Conservation (phyloP, 768 basidiomycete species). For the Obba rivulosa region DNA sequence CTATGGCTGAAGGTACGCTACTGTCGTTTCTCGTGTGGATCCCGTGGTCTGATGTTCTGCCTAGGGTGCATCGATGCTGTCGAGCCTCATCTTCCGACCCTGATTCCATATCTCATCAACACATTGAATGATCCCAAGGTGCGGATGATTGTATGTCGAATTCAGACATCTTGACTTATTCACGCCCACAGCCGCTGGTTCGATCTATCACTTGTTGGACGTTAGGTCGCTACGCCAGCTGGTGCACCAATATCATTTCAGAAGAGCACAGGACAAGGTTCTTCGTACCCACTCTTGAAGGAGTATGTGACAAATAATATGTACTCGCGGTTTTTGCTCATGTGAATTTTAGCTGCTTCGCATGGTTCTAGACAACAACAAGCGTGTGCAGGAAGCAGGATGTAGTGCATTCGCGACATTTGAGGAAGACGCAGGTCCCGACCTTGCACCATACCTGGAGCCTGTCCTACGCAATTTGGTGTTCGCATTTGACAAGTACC, state of each 20-base stretch:
- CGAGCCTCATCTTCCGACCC: slow-evolving; percentile 88
- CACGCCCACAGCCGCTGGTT: slow-evolving; percentile 70
- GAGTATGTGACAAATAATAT: slow-evolving; percentile 46
- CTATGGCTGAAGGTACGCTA: slow-evolving; percentile 91
- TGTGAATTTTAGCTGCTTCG: slow-evolving; percentile 71
- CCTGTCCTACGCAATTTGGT: slow-evolving; percentile 94
- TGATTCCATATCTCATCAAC: slow-evolving; percentile 89
- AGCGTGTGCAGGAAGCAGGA: slow-evolving; percentile 98
- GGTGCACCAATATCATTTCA: slow-evolving; percentile 83
- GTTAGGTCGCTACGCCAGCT: slow-evolving; percentile 95
- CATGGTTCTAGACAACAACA: slow-evolving; percentile 97
- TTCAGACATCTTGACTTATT: not conserved
- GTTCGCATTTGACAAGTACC: slow-evolving; percentile 95
- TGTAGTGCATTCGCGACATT: slow-evolving; percentile 98
- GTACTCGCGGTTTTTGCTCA: not conserved
- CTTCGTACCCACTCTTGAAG: slow-evolving; percentile 98
- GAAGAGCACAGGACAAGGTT: slow-evolving; percentile 86
- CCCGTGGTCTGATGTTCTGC: not conserved
- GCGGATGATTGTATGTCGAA: slow-evolving; percentile 6
- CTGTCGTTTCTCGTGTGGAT: not conserved
- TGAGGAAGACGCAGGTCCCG: slow-evolving; percentile 92
- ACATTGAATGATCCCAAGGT: slow-evolving; percentile 92
- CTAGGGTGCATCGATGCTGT: slow-evolving; percentile 94
- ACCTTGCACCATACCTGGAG: slow-evolving; percentile 89
- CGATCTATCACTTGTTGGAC: slow-evolving; percentile 99